Conservation (phyloP, 225 moss, liverwort and hornwort species). For the Antitrichia curtipendula region DNA sequence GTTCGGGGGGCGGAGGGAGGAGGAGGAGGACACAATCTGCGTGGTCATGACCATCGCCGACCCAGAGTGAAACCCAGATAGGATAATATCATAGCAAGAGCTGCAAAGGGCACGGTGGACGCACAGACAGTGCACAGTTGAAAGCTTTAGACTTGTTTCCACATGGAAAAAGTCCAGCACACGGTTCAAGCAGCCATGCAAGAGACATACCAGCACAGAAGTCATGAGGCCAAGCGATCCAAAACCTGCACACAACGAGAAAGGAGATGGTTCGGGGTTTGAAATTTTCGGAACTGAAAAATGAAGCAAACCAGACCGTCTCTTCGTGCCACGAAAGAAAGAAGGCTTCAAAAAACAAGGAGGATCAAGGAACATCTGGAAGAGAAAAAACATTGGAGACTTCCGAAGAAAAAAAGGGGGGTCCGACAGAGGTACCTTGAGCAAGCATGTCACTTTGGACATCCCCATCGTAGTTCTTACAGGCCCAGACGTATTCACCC, state of each 20-base stretch:
- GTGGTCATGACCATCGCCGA: background rate
- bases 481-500: constrained; percentile 93
- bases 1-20: background rate
- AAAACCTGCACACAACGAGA: constrained; percentile 39
- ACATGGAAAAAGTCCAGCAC: background rate
- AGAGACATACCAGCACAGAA: constrained; percentile 51
- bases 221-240: constrained; percentile 96
- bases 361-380: background rate
- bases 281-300: background rate
- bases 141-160: background rate
- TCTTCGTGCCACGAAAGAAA: background rate
- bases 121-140: background rate
- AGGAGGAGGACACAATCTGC: background rate
- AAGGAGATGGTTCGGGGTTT: background rate
- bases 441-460: constrained; percentile 99
- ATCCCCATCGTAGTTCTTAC: constrained; percentile 98
- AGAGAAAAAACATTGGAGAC: background rate
- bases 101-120: background rate
- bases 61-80: background rate
- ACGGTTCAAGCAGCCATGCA: background rate
- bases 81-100: background rate
- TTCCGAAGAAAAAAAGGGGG: background rate
- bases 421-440: constrained; percentile 33
- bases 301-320: background rate
- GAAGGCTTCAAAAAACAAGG: background rate